Conservation (phyloP, 441 rosid species). For the Rhodomyrtus psidioides region DNA sequence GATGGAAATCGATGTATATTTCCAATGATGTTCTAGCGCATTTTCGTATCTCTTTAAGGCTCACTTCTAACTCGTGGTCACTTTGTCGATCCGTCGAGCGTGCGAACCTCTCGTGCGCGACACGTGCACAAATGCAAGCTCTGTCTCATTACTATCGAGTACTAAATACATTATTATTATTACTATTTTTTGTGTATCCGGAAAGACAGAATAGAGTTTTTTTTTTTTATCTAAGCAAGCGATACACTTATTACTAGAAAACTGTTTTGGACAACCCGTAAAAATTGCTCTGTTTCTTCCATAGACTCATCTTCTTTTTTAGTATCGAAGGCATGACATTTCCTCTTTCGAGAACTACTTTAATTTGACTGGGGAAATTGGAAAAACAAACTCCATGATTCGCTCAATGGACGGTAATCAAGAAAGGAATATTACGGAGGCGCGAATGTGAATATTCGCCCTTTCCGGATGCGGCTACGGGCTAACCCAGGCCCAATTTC, state of each 20-base stretch:
- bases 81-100: too few relatives aligned
- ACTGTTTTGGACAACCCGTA: neutral
- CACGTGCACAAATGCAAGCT: neutral
- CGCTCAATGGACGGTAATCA: neutral
- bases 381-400: neutral
- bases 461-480: neutral
- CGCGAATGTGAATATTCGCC: neutral
- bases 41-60: neutral
- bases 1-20: neutral
- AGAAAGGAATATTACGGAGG: neutral
- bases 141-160: neutral
- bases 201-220: neutral
- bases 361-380: neutral
- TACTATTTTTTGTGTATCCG: too few relatives aligned
- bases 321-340: neutral
- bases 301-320: neutral
- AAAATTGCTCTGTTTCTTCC: neutral
- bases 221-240: neutral
- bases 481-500: neutral
- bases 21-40: too few relatives aligned
- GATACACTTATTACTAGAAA: neutral
- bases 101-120: neutral
- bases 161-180: too few relatives aligned
- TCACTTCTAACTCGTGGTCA: fast-evolving
- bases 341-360: neutral